Base-by-base conservation (phyloP, 2,329 filamentous ascomycete genomes). In the Phialophora tarda region DNA sequence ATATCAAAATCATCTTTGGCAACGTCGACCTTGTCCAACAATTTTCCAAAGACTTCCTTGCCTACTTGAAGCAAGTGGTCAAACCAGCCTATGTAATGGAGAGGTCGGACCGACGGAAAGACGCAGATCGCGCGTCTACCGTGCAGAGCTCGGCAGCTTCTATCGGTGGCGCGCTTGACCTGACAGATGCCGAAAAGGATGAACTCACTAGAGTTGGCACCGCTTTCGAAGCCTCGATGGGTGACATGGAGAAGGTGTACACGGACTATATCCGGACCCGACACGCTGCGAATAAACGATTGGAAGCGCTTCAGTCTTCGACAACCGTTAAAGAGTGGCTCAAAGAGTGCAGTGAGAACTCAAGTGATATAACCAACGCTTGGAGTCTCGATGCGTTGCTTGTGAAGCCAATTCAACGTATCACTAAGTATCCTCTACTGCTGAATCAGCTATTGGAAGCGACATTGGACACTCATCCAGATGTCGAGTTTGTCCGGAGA, bases 311-410 rank as follows among this genome's bases (percentile, higher is more conserved):
- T 44, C 83, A 85, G 70, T 77, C 83, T 66, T 71, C 90, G 83
- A 76, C 89, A 80, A 83, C 90, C 24, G 84, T 89, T 51, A 81
- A 82, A 53, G 85, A 96, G 59, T 99, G 95, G 95, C 83, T 98
- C 57, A 90, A 90, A 65, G 94, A 97, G 78, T 99, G 95, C 78
- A 93, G 95, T 74, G 89, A 92, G 72, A 93, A 94, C 74, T 93
- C 94, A 12, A 91, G 92, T 72, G 95, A 97, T 76, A 85, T 99
- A 69, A 99, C 95, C 0, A 88, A 89, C 28, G 94, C 95, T 0
- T 99, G 95, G 95, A 91, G 96, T 77, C 79, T 99, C 67, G 93
- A 97, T 77, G 96, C 95, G 0, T 83, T 99, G n/a, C 85, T 99
- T 23, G 94, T 99, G 75, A 99, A 99, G 78, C 95, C 95, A 1